Base-by-base conservation (phyloP, 768 basidiomycete genomes). In the Lanmaoa rubissima region DNA sequence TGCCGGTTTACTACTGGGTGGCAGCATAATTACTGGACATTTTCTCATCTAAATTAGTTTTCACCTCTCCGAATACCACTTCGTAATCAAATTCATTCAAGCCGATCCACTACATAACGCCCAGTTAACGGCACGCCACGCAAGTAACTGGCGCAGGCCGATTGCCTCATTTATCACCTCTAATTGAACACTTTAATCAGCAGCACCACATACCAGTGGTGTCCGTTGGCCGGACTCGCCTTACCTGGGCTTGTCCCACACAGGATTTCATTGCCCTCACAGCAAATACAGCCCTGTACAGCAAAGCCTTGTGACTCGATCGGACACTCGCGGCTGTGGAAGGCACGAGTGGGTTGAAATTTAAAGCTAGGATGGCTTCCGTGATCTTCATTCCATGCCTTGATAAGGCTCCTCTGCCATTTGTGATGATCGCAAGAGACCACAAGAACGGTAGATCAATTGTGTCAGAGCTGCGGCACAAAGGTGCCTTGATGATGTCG, bases 281-380 rank as follows among this genome's bases (percentile, higher is more conserved):
- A 65, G 55, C 63, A 55, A 13, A n/a, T 17, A 68, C 61, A 62
- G 65, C 60, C 9, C 6, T 8, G 60, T 65, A 65, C 57, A 66
- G 65, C 62, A 57, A 10, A n/a, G n/a, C 16, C 32, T 24, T 50
- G 16, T 42, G 43, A 42, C 53, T 46, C 24, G 8, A 34, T 26
- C 17, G 24, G 36, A 14, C 14, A 35, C 51, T 11, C 34, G 11
- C 19, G 31, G 49, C 58, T 35, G 44, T 41, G 43, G 32, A 45
- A 26, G 0, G 13, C 32, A 21, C n/a, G 35, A 6, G 19, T 35
- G 28, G 36, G 38, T 14, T 21, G 38, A 46, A 16, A n/a, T 13
- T 3, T 16, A 49, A 26, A 17, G n/a, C 12, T 16, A 36, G 10
- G 14, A 35, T 12, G 32, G 35, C 32, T n/a, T 41, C 10, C 31